A percentile compares a stretch with the other conserved stretches of the same genome.
phyloP scores from a whole-genome alignment of 805 yeast species.

The Myxozyma udenii region DNA sequence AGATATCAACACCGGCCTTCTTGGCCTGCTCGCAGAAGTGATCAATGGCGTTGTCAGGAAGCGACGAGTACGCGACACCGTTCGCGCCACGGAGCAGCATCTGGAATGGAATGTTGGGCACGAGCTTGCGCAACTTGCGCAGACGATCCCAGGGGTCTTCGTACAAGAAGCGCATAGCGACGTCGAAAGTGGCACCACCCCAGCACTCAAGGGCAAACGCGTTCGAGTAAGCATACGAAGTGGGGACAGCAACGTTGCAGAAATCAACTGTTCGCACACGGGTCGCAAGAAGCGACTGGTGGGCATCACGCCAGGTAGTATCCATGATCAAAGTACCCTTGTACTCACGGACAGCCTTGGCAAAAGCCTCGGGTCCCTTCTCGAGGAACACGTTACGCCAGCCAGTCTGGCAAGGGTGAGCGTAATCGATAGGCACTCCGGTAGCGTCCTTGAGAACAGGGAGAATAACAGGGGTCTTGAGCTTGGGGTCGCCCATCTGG shows the following conservation, averaged over 20 bases:
- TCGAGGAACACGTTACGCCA: conserved; percentile 87
- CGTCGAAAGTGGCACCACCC: conserved; percentile 99
- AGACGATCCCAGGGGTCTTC: conserved; percentile 99
- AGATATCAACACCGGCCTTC: conserved; percentile 93
- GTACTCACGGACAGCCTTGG: conserved; percentile 77
- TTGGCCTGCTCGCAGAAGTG: conserved; percentile 94
- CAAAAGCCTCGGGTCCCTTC: conserved; percentile 86
- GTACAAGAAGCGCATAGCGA: conserved; percentile 94
- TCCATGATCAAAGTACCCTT: conserved; percentile 93
- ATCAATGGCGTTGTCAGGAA: conserved; percentile 98
- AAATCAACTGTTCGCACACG: conserved; percentile 94
- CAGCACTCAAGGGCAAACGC: conserved; percentile 98
- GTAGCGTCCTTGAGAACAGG: conserved; percentile 67
- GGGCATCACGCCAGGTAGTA: conserved; percentile 99
- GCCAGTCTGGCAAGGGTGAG: conserved; percentile 63
- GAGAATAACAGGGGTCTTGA: conserved; percentile 66
- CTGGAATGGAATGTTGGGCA: conserved; percentile 98
- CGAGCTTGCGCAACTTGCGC: conserved; percentile 78
- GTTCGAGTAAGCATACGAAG: conserved; percentile 83
- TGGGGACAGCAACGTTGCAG: conserved; percentile 86
- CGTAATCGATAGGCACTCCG: conserved; percentile 61
- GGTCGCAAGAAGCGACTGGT: conserved; percentile 94
- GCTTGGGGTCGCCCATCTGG: conserved; percentile 87
- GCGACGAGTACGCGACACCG: conserved; percentile 96
- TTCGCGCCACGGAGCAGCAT: conserved; percentile 99